phyloP scores from a whole-genome alignment of 169 alveolate genomes.

The Cryptosporidium xiaoi region DNA sequence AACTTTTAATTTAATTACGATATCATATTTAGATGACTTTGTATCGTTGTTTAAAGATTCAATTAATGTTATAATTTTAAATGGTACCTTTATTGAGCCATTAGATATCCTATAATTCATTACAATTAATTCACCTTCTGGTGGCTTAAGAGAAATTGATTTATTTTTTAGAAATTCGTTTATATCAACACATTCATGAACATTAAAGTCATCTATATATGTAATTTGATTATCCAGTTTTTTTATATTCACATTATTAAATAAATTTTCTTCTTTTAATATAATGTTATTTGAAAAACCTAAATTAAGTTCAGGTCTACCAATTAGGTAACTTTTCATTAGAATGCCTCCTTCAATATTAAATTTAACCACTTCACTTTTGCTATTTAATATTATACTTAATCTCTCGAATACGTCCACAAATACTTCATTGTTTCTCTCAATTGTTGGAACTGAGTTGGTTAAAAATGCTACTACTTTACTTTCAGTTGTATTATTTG shows the following conservation, averaged over 20 bases:
- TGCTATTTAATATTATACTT: conserved; percentile 88
- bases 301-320: conserved; percentile 88
- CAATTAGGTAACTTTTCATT: conserved; percentile 90
- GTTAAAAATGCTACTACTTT: conserved; percentile 52
- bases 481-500: conserved; percentile 47
- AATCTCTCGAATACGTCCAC: conserved; percentile 93
- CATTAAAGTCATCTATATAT: conserved; percentile 91
- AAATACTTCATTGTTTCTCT: conserved; percentile 90
- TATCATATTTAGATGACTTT: conserved; percentile 84
- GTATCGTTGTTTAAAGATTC: conserved; percentile 23
- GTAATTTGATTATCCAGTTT: conserved; percentile 18
- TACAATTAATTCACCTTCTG: conserved; percentile 96
- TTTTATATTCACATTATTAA: background rate
- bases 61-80: conserved; percentile 79
- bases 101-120: conserved; percentile 93
- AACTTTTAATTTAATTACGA: conserved; percentile 86
- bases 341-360: conserved; percentile 93
- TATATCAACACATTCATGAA: conserved; percentile 94
- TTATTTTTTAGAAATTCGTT: conserved; percentile 87
- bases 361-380: conserved; percentile 88
- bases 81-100: conserved; percentile 82
- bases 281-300: conserved; percentile 88
- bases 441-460: conserved; percentile 53
- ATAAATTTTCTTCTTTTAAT: conserved; percentile 60
- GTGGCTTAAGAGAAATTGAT: conserved; percentile 91